Base-by-base conservation (phyloP, 345 rosid species). In the Chamaenerion angustifolium region DNA sequence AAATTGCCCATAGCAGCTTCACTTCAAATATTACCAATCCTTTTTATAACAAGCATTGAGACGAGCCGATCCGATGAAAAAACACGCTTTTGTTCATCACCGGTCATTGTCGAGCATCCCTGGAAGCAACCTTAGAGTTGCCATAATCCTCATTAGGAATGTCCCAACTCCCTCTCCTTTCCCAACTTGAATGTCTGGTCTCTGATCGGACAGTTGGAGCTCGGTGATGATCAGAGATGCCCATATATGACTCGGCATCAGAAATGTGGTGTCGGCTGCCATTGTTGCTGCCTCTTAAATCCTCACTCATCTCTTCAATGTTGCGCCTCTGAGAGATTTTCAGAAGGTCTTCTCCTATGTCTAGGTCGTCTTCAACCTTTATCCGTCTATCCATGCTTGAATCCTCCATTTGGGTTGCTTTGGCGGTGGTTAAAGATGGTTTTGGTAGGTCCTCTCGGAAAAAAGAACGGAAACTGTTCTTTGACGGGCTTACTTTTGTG, bases 321-420 rank as follows among this genome's bases (percentile, higher is more conserved):
- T 80, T 78, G 48, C 89, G 88, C 14, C 98, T 84, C 63, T 83
- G 94, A 23, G 96, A 86, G 62, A 90, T 74, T 66, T 83, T 86
- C 70, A 81, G 52, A 13, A 90, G 70, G 72, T 86, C 96, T 58
- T 86, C 93, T 13, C 85, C 87, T 15, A 90, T 86, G 54, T 81
- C 96, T 66, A 81, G 68, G 71, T 86, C 94, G 53, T 90, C 96
- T 67, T 86, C 86, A 27, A 90, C 98, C 81, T 90, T 90, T 21
- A 81, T 61, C 48, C 98, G 82, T 48, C 73, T 78, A 53, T 76
- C 70, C 54, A 68, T 83, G 12, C 56, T 46, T 2, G 55, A 54
- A 27, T 83, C 87, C 57, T 80, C 93, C 12, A 54, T 62, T 50
- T 72, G 79, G 59, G 72, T 68, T 66, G 68, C 90, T 46, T 68